phyloP scores from a whole-genome alignment of 2,329 filamentous ascomycete genomes.

The Elsinoe ampelina region DNA sequence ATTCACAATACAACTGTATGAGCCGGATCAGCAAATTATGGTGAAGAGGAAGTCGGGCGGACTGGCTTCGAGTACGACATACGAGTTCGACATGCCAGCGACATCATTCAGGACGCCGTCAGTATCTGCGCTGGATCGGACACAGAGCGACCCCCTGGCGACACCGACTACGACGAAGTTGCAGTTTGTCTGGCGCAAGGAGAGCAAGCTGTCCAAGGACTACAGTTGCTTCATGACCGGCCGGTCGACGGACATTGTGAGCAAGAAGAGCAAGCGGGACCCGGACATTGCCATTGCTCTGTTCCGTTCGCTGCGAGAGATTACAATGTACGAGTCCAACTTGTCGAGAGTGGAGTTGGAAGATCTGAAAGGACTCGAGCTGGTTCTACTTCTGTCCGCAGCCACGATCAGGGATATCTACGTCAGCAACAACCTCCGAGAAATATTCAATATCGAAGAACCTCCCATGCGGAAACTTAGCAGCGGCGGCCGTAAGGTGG shows the following conservation, averaged over 20 bases:
- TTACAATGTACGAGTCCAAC: conserved; percentile 92
- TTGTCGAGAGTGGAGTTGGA: conserved; percentile 83
- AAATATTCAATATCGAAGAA: conserved; percentile 68
- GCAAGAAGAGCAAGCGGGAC: conserved; percentile 72
- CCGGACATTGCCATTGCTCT: conserved; percentile 93
- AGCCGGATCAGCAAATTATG: conserved; percentile 73
- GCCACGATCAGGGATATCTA: conserved; percentile 54
- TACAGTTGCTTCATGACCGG: conserved; percentile 83
- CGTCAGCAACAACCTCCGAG: conserved; percentile 51
- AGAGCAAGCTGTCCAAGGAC: conserved; percentile 76
- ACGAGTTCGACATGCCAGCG: conserved; percentile 89
- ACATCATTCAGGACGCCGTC: conserved; percentile 76
- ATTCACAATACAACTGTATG: conserved; percentile 85
- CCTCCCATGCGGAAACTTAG: conserved; percentile 21
- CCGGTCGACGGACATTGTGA: conserved; percentile 55
- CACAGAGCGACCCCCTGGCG: conserved; percentile 51
- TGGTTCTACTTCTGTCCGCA: conserved; percentile 58
- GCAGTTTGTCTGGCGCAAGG: conserved; percentile 80
- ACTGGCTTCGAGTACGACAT: conserved; percentile 71
- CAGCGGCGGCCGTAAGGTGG: conserved; percentile 21
- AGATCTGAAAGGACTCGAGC: conserved; percentile 84
- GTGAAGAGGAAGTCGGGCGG: conserved; percentile 63
- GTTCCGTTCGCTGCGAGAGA: conserved; percentile 63
- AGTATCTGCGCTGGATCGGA: conserved; percentile 65
- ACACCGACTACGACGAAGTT: conserved; percentile 56